phyloP scores from a whole-genome alignment of 495 filamentous ascomycete genomes.

The Astrothelium macrocarpum region DNA sequence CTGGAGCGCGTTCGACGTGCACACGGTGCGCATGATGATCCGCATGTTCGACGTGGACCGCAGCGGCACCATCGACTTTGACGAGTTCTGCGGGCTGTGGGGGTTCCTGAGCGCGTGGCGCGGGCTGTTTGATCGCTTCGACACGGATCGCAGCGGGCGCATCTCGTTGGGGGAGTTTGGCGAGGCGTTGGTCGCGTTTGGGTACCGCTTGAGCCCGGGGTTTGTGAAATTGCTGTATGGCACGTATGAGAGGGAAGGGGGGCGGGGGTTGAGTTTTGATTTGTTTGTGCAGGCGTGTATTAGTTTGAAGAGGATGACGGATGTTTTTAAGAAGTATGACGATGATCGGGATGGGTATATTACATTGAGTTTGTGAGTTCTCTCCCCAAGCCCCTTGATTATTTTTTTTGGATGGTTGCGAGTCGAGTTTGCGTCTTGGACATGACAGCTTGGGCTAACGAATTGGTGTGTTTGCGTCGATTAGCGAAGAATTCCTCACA shows the following conservation, averaged over 20 bases:
- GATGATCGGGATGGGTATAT: constrained; percentile 79
- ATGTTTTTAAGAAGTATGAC: constrained; percentile 98
- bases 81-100: constrained; percentile 95
- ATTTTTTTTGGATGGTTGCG: neutral
- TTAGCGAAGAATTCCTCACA: constrained; percentile 38
- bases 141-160: constrained; percentile 74
- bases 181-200: constrained; percentile 88
- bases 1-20: constrained; percentile 87
- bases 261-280: constrained; percentile 81
- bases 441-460: constrained; percentile 4
- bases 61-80: constrained; percentile 79
- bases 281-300: constrained; percentile 97
- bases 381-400: neutral
- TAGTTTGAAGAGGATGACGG: constrained; percentile 92
- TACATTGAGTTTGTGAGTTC: constrained; percentile 35
- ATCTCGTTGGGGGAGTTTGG: constrained; percentile 81
- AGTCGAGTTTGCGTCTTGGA: neutral
- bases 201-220: constrained; percentile 73
- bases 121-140: constrained; percentile 88
- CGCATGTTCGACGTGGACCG: constrained; percentile 92
- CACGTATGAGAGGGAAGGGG: constrained; percentile 46
- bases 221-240: constrained; percentile 77
- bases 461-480: neutral
- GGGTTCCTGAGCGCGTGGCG: constrained; percentile 91
- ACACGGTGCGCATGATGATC: constrained; percentile 98